Conservation (phyloP, 2,329 filamentous ascomycete species). For the Paraphoma chrysanthemicola region DNA sequence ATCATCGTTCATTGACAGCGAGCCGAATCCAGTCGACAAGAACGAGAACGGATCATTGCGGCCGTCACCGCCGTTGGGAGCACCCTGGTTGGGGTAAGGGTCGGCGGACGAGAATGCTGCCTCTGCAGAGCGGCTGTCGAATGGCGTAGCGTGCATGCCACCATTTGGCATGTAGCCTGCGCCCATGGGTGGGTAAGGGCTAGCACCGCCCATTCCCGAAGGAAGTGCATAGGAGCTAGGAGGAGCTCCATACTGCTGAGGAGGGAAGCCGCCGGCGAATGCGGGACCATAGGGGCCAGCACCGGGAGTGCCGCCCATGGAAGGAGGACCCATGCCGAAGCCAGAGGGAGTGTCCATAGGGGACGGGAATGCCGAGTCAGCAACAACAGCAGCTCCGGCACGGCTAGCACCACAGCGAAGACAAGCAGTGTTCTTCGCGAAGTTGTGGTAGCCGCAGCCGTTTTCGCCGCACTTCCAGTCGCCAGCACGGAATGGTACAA, state of each 20-base stretch:
- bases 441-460: constrained; percentile 98
- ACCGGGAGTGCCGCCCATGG: constrained; percentile 79
- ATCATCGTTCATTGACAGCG: constrained; percentile 72
- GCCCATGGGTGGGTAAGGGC: constrained; percentile 77
- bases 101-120: constrained; percentile 90
- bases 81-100: constrained; percentile 79
- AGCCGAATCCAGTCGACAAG: constrained; percentile 75
- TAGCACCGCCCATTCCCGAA: constrained; percentile 80
- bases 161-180: constrained; percentile 80
- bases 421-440: constrained; percentile 98
- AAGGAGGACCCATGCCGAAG: constrained; percentile 84
- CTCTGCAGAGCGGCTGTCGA: constrained; percentile 92
- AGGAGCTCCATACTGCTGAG: constrained; percentile 84
- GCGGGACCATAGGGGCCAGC: constrained; percentile 74
- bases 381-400: constrained; percentile 90
- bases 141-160: constrained; percentile 82
- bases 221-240: constrained; percentile 90
- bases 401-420: constrained; percentile 94
- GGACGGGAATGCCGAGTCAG: constrained; percentile 89
- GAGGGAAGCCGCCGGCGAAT: constrained; percentile 68
- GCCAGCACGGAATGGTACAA: constrained; percentile 95
- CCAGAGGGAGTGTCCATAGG: constrained; percentile 85
- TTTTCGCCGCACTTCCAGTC: constrained; percentile 99
- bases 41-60: constrained; percentile 83
- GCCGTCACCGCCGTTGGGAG: constrained; percentile 67